phyloP scores from a whole-genome alignment of 2,329 filamentous ascomycete species.

The Xylariales sp. region DNA sequence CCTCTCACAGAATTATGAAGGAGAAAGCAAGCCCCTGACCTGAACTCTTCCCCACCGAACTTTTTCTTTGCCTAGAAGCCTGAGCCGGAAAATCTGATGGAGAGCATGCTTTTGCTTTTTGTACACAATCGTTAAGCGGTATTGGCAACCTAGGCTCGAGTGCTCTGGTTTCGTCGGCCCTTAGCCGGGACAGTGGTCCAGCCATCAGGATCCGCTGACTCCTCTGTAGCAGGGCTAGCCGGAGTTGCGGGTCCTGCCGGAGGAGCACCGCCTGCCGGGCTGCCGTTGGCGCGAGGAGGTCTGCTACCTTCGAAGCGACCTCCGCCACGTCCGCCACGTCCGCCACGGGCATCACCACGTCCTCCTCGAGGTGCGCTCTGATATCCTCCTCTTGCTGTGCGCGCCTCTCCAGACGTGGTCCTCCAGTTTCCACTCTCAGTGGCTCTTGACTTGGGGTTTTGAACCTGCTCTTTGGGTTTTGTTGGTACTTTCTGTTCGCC shows the following conservation, averaged over 20 bases:
- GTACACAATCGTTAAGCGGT: neutral
- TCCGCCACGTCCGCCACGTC: conserved; percentile 38
- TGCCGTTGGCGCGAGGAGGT: conserved; percentile 44
- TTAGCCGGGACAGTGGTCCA: conserved; percentile 56
- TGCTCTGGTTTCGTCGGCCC: conserved; percentile 25
- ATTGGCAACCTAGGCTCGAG: conserved; percentile 12
- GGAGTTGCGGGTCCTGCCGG: conserved; percentile 32
- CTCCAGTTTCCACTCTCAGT: conserved; percentile 59
- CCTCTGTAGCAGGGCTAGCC: conserved; percentile 26
- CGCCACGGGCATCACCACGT: conserved; percentile 40
- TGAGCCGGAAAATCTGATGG: too few species aligned
- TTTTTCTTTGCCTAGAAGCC: too few species aligned
- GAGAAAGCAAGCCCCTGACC: too few species aligned
- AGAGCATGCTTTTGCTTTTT: too few species aligned
- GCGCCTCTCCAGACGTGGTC: conserved; percentile 39
- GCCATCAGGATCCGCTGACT: conserved; percentile 51
- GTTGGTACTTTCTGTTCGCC: conserved; percentile 44
- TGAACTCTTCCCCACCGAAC: too few species aligned
- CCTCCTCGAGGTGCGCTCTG: conserved; percentile 32
- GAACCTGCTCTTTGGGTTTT: conserved; percentile 37
- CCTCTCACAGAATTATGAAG: too few species aligned
- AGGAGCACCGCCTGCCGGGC: conserved; percentile 6
- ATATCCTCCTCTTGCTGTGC: conserved; percentile 26
- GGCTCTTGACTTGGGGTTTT: conserved; percentile 49
- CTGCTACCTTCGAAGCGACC: conserved; percentile 42